These are phyloP conservation scores for Fusarium beomiforme DNA, from an alignment of 2,329 filamentous ascomycete genomes.

Conservation along the genomic window DNA sequence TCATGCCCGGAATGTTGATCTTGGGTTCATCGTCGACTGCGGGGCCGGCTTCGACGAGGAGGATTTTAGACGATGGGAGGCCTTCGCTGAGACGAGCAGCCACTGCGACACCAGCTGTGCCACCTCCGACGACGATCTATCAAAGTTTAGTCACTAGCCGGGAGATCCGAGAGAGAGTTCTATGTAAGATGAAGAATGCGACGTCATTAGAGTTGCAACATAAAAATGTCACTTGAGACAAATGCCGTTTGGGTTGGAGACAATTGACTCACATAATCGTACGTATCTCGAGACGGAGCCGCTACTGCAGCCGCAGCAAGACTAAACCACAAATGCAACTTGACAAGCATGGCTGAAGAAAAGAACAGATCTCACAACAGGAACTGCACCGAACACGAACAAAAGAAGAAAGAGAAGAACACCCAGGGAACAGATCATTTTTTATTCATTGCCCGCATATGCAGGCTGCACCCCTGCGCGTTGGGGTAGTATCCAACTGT, in stretches of 20 bases:
- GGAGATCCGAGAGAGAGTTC: neutral
- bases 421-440: neutral
- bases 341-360: conserved; percentile 20
- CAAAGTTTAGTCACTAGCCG: neutral
- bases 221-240: neutral
- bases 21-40: conserved; percentile 8
- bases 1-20: conserved; percentile 17
- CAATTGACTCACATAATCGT: conserved; percentile 35
- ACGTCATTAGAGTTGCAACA: neutral
- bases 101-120: conserved; percentile 45
- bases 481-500: neutral
- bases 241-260: neutral
- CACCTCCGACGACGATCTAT: conserved; percentile 45
- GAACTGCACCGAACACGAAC: neutral
- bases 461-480: neutral
- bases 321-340: conserved; percentile 26
- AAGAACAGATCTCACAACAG: neutral
- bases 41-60: conserved; percentile 16
- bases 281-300: conserved; percentile 19
- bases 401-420: neutral
- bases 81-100: conserved; percentile 46
- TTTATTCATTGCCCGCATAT: neutral
- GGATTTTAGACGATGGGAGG: conserved; percentile 23
- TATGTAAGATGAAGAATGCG: neutral
- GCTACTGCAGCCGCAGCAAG: conserved; percentile 27